Conservation (phyloP, 805 yeast species). For the Gaillardinia entomophila region DNA sequence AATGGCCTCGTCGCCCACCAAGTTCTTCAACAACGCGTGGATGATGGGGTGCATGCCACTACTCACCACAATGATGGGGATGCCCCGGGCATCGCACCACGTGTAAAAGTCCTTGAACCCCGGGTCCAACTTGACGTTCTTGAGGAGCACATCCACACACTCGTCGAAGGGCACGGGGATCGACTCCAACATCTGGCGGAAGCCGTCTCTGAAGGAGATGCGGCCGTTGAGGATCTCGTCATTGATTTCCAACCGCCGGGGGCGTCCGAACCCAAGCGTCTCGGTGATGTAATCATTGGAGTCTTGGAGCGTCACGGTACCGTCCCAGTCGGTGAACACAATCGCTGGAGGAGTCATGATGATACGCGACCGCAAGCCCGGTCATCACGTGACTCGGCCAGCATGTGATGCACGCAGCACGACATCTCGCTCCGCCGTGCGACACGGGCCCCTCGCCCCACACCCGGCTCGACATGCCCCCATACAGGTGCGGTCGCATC, state of each 20-base stretch:
- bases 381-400: too few species aligned
- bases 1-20: slow-evolving; percentile 74
- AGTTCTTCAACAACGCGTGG: slow-evolving; percentile 61
- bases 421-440: too few species aligned
- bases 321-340: slow-evolving; percentile 96
- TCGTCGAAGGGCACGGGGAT: slow-evolving; percentile 70
- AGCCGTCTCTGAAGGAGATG: slow-evolving; percentile 76
- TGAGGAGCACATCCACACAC: slow-evolving; percentile 65
- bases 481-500: too few species aligned
- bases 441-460: too few species aligned
- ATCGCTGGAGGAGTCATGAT: slow-evolving; percentile 48
- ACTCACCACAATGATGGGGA: slow-evolving; percentile 84
- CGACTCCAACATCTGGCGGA: slow-evolving; percentile 78
- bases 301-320: slow-evolving; percentile 93
- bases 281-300: slow-evolving; percentile 92
- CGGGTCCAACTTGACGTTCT: slow-evolving; percentile 74
- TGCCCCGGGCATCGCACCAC: slow-evolving; percentile 66
- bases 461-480: too few species aligned
- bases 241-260: slow-evolving; percentile 60
- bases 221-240: slow-evolving; percentile 65
- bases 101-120: slow-evolving; percentile 79
- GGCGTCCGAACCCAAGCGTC: slow-evolving; percentile 77
- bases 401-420: too few species aligned
- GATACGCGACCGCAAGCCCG: too few species aligned
- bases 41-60: slow-evolving; percentile 95